Base-by-base conservation (phyloP, 768 basidiomycete genomes). In the Agrocybe pediades region DNA sequence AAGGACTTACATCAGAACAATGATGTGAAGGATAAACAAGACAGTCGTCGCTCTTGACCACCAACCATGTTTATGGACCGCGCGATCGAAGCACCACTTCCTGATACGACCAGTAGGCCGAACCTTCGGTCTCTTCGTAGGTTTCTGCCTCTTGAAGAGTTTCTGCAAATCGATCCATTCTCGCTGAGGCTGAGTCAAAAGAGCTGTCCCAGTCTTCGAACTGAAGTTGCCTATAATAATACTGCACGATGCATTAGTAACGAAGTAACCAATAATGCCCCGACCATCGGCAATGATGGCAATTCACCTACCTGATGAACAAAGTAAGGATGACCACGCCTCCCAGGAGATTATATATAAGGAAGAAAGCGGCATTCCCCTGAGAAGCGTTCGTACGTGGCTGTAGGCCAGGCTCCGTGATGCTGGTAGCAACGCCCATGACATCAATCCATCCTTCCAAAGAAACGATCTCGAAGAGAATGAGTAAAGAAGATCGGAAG, bases 361-460 rank as follows among this genome's bases (percentile, higher is more conserved):
- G 70, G 74, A 96, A 93, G 68, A 95, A 97, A 41, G 98, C 81
- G 0, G 92, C 90, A 65, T 98, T 96, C 60, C 77, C 82, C 56
- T 91, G 90, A 0, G 88, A 81, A 1, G 80, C 82, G 56, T 95
- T 90, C 36, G 72, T 78, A 54, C 80, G 71, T 0, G 93, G 91
- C 65, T 97, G 94, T 50, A 70, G 71, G 24, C 84, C 83, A 19
- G 58, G 65, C 4, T 88, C 91, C 1, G 82, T 86, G 58, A 97
- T 88, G 56, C 86, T 84, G 68, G 90, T 90, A 1, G 87, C 88
- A 21, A 87, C 79, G 30, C 71, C 73, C 88, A 97, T 89, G 46
- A 95, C 96, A 65, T 95, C 92, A n/a, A 91, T 82, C 96, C 95
- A 98, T 2, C 96, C 96, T 71, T 96, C 95, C 45, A 97, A 74